phyloP scores from a whole-genome alignment of 1,284 basidiomycete species.

The Termitomyces sp. region DNA sequence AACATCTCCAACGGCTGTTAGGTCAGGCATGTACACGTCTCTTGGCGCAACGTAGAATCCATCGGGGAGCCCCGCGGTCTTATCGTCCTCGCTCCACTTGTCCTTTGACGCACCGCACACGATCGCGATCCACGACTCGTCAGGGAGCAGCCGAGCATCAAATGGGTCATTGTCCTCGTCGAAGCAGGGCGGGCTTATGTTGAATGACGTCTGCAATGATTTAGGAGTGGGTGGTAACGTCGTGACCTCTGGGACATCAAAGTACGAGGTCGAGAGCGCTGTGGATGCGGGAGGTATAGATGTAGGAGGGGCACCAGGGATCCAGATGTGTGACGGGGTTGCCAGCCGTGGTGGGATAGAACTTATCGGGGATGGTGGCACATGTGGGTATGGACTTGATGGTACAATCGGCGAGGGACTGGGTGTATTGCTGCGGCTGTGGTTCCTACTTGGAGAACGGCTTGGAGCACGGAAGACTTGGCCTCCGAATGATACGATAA shows the following conservation, averaged over 20 bases:
- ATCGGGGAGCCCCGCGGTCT: slow-evolving; percentile 44
- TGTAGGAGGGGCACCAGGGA: slow-evolving; percentile 47
- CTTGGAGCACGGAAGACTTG: slow-evolving; percentile 63
- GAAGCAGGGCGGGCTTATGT: neutral
- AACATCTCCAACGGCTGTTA: slow-evolving; percentile 71
- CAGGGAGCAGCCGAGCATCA: slow-evolving; percentile 47
- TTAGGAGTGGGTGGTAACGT: slow-evolving; percentile 29
- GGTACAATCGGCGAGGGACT: slow-evolving; percentile 7
- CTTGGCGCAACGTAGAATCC: slow-evolving; percentile 71
- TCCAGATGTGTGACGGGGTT: slow-evolving; percentile 44
- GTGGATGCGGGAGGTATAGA: slow-evolving; percentile 20
- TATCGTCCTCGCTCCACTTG: slow-evolving; percentile 41
- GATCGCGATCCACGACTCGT: slow-evolving; percentile 69
- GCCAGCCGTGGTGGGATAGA: slow-evolving; percentile 28
- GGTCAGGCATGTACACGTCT: slow-evolving; percentile 76
- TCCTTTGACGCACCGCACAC: slow-evolving; percentile 69
- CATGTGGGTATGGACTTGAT: neutral
- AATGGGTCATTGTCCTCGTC: slow-evolving; percentile 11
- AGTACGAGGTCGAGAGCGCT: neutral
- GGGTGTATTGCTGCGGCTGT: slow-evolving; percentile 14
- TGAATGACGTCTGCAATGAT: slow-evolving; percentile 8
- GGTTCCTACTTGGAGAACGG: slow-evolving; percentile 32
- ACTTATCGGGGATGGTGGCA: neutral
- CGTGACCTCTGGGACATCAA: slow-evolving; percentile 16
- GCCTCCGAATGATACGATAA: slow-evolving; percentile 76